phyloP scores from a whole-genome alignment of 176 grass and related monocot species.

The Triticum timopheevii region DNA sequence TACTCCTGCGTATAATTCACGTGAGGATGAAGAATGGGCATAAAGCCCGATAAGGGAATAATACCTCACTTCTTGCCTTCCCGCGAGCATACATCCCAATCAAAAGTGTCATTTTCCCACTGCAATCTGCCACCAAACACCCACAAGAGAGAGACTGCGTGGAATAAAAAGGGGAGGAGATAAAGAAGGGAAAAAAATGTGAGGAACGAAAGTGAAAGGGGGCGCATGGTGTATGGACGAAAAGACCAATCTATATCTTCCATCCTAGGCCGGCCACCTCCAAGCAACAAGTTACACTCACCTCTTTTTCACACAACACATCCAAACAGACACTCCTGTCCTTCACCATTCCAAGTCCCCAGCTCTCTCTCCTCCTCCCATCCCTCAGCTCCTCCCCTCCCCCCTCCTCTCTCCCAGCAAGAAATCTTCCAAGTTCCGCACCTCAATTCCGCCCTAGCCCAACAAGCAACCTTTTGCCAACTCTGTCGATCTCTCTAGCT shows the following conservation, averaged over 20 bases:
- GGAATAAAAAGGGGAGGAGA: conserved; percentile 19
- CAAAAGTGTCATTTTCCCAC: conserved; percentile 54
- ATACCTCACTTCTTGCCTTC: conserved; percentile 38
- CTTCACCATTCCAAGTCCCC: conserved; percentile 36
- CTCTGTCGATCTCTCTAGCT: neutral
- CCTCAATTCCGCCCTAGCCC: conserved; percentile 24
- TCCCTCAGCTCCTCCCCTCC: neutral
- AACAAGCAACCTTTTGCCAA: too few relatives aligned
- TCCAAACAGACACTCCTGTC: conserved; percentile 45
- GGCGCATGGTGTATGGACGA: conserved; percentile 48
- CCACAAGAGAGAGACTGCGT: conserved; percentile 21
- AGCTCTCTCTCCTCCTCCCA: neutral
- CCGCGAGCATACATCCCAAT: conserved; percentile 40
- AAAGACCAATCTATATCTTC: conserved; percentile 57
- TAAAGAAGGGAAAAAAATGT: neutral
- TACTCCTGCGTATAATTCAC: conserved; percentile 10
- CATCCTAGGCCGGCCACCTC: conserved; percentile 30
- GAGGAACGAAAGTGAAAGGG: conserved; percentile 36
- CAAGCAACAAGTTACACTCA: conserved; percentile 34
- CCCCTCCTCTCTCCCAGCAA: conserved; percentile 4
- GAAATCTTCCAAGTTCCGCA: conserved; percentile 19
- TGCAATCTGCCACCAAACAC: conserved; percentile 48
- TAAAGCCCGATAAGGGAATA: conserved; percentile 44
- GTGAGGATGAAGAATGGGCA: conserved; percentile 21
- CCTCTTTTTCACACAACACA: conserved; percentile 42